Base-by-base conservation (phyloP, 805 yeast genomes). In the Zygosaccharomyces gambellarensis region DNA sequence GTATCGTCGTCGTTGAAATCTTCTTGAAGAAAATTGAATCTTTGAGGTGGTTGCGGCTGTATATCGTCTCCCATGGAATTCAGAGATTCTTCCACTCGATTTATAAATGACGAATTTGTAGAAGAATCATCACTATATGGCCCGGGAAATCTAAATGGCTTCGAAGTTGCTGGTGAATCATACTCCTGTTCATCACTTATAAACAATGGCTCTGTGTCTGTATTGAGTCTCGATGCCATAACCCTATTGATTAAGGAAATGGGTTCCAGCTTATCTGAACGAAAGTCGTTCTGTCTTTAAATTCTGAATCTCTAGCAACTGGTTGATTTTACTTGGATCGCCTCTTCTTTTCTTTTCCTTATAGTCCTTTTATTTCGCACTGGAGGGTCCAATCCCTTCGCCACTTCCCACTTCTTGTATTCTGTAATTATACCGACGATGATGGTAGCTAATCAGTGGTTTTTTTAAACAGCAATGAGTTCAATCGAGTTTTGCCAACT, bases 221-320 rank as follows among this genome's bases (percentile, higher is more conserved):
- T 47, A 27, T 45, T 44, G 41, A 46, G 31, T 45, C 45, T 45
- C 17, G 49, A 39, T 12, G 46, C 51, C 54, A 51, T 51, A 25
- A 43, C 39, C 49, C 27, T 42, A 21, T 29, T 19, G 14, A 34
- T 8, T 21, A 34, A 34, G 14, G 17, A 30, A 21, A 17, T 27
- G 9, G 42, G 25, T 14, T 34, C 14, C 36, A 42, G 28, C 17
- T 8, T 19, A 21, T 42, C 30, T 19, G 45, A 29, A 42, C 45
- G 22, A 30, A 10, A 42, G 10, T n/a, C 17, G 4, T 12, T 30
- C 45, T 30, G 19, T 34, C 22, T 4, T 34, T 21, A 17, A 25
- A 25, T 7, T 34, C 9, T 34, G 9, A 5, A 34, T 11, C 21
- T 17, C 19, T 17, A 34, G 38, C 22, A 34, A 34, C 19, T n/a